Evolutionary conservation across 305 asterid species (phyloP).

Genomic region (Rubia occidens): DNA sequence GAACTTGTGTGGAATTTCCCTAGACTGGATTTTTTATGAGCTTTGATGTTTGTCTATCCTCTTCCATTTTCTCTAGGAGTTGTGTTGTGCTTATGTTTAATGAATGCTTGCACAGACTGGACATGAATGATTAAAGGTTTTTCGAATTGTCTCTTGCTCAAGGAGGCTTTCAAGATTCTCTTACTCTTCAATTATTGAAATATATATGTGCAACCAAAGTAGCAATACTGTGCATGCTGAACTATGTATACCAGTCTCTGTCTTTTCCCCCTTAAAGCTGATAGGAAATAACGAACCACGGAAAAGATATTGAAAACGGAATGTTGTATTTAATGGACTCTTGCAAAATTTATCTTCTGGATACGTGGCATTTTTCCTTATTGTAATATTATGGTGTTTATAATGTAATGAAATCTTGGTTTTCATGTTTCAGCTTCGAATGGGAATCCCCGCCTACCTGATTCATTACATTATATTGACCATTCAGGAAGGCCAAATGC

Average conservation of each 20-base stretch:
- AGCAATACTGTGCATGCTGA: background rate
- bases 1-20: background rate
- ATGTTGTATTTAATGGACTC: background rate
- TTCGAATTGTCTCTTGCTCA: background rate
- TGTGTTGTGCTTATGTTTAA: background rate
- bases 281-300: background rate
- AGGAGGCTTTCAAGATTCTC: background rate
- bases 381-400: background rate
- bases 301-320: background rate
- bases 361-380: background rate
- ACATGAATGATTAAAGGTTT: background rate
- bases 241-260: background rate
- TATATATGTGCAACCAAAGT: background rate
- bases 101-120: background rate
- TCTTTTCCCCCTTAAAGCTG: background rate
- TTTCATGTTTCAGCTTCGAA: conserved; percentile 70
- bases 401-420: conserved; percentile 21
- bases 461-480: conserved; percentile 94
- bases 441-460: conserved; percentile 94
- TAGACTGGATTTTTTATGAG: background rate
- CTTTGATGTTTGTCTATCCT: background rate
- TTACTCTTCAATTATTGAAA: conserved; percentile 1
- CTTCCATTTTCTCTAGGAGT: background rate
- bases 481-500: conserved; percentile 87
- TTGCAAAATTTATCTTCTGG: background rate